A percentile compares a stretch with the other conserved stretches of the same genome.
These are phyloP conservation scores for Pistacia atlantica DNA, from an alignment of 345 rosid species.

Conservation along the genomic window DNA sequence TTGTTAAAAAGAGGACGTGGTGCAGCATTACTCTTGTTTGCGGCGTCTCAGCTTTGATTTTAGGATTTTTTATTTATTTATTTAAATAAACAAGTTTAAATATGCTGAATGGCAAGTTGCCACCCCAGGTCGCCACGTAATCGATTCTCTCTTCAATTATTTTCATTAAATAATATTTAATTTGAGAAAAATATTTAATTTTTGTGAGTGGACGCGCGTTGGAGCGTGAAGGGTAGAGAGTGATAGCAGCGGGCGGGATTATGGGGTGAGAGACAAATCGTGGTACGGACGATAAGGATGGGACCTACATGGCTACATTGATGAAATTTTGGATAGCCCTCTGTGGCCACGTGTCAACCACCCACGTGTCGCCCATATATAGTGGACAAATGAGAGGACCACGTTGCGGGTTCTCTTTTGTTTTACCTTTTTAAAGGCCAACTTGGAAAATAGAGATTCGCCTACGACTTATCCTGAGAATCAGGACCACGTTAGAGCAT, in stretches of 20 bases:
- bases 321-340: background rate
- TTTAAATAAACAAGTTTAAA: background rate
- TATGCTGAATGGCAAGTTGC: background rate
- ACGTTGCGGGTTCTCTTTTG: background rate
- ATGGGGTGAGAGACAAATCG: constrained; percentile 3
- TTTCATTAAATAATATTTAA: background rate
- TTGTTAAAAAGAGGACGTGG: no score
- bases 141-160: background rate
- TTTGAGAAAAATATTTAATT: background rate
- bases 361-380: background rate
- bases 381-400: background rate
- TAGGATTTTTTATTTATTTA: background rate
- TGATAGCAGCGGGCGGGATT: background rate
- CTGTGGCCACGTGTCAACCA: background rate
- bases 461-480: constrained; percentile 1
- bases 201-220: background rate
- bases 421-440: background rate
- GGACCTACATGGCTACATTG: background rate
- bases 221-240: background rate
- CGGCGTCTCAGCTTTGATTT: constrained; percentile 21
- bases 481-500: no score
- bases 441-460: background rate
- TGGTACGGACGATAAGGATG: constrained; percentile 14
- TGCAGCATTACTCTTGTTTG: background rate
- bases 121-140: constrained; percentile 37